Percentiles rank a stretch among this genome's conserved stretches.
phyloP scores from a whole-genome alignment of 2,329 filamentous ascomycete species.

The Colletotrichum ledebouriae region DNA sequence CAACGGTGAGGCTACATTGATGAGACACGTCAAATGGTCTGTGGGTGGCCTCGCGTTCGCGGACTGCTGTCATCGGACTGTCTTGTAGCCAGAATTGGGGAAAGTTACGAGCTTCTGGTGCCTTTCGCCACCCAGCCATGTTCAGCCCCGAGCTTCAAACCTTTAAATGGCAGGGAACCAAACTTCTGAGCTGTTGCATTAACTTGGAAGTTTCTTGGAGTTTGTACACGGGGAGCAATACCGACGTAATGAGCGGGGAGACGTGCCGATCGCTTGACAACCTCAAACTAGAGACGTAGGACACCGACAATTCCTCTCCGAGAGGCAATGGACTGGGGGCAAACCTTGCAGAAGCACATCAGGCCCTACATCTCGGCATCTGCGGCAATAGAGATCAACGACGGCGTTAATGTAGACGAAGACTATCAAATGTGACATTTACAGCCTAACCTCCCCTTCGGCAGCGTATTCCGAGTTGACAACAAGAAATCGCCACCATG shows the following conservation, averaged over 20 bases:
- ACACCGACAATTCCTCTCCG: too few species aligned
- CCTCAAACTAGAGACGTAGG: background rate
- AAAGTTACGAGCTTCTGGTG: too few species aligned
- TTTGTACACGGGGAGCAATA: background rate
- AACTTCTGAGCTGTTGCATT: background rate
- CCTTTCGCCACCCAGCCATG: too few species aligned
- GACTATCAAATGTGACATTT: background rate
- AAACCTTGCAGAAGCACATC: constrained; percentile 16
- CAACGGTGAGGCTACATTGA: background rate
- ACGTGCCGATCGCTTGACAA: background rate
- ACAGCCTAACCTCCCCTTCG: constrained; percentile 1
- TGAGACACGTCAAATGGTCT: constrained; percentile 14
- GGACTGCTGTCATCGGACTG: background rate
- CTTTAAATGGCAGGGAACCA: background rate
- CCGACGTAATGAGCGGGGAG: constrained; percentile 24
- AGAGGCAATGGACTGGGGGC: background rate
- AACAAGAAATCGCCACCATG: background rate
- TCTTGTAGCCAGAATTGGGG: too few species aligned
- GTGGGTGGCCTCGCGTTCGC: background rate
- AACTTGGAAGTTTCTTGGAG: background rate
- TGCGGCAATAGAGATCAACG: background rate
- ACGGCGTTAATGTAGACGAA: background rate
- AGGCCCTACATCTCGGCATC: background rate
- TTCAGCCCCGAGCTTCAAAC: too few species aligned
- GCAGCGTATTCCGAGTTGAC: background rate